Percentiles rank a stretch among this genome's conserved stretches.
Conservation (phyloP, 345 rosid genomes). For the Dimocarpus longan region DNA sequence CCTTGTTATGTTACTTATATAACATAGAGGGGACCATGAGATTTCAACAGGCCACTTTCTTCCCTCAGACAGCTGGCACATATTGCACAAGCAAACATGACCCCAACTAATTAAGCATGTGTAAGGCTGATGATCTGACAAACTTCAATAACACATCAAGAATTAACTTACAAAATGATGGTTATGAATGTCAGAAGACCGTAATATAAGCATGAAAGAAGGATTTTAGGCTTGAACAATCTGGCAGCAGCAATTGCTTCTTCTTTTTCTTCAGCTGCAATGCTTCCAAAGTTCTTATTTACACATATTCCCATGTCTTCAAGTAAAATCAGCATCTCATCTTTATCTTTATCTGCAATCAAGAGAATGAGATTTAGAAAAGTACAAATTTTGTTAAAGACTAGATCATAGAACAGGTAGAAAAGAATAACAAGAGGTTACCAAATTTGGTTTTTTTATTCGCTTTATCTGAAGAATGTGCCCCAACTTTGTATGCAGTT, state of each 20-base stretch:
- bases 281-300: slow-evolving; percentile 6
- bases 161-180: slow-evolving; percentile 25
- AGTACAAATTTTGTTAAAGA: not conserved
- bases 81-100: slow-evolving; percentile 10
- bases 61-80: not conserved
- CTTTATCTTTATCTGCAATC: not conserved
- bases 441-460: slow-evolving; percentile 20
- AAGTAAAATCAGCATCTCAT: not conserved
- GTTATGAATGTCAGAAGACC: slow-evolving; percentile 23
- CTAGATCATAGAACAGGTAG: not conserved
- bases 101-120: too few species aligned
- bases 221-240: slow-evolving; percentile 42
- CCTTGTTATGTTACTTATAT: not conserved
- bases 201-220: slow-evolving; percentile 36
- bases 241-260: slow-evolving; percentile 39
- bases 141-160: not conserved
- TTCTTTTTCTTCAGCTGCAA: slow-evolving; percentile 29
- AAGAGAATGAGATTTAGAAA: not conserved
- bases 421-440: slow-evolving; percentile 25
- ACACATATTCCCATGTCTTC: slow-evolving; percentile 14
- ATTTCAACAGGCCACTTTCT: not conserved
- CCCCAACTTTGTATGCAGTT: not conserved
- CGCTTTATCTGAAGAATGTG: not conserved
- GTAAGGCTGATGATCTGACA: not conserved
- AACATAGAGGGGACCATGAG: not conserved